Conservation (phyloP, 148 eudicot genomes). For the Vaccinium darrowii region DNA sequence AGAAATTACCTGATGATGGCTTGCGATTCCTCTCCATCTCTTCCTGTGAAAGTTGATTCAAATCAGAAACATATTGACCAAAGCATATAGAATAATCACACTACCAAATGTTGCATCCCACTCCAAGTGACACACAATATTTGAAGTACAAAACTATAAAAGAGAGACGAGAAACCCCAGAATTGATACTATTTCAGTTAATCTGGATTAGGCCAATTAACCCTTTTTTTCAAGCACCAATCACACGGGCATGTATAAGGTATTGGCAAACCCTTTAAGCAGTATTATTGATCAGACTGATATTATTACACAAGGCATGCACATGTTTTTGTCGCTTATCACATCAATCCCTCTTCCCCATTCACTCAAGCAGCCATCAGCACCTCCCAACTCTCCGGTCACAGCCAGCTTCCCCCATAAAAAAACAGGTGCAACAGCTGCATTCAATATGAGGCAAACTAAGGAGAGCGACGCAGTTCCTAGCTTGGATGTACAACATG, state of each 20-base stretch:
- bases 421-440: not conserved
- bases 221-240: not conserved
- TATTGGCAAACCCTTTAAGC: not conserved
- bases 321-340: not conserved
- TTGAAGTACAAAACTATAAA: not conserved
- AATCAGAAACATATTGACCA: not conserved
- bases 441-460: not conserved
- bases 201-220: not conserved
- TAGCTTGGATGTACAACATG: not conserved
- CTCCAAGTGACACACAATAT: not conserved
- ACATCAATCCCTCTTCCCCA: not conserved
- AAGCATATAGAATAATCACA: not conserved
- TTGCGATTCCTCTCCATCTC: slow-evolving; percentile 87
- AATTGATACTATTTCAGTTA: not conserved
- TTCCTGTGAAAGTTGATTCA: slow-evolving; percentile 50
- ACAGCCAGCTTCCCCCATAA: not conserved
- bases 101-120: not conserved
- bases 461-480: not conserved
- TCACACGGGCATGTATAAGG: not conserved
- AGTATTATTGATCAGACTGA: not conserved
- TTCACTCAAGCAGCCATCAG: slow-evolving; percentile 2
- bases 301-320: not conserved
- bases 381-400: not conserved
- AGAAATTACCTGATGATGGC: slow-evolving; percentile 62
- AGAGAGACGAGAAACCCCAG: not conserved